These are phyloP conservation scores for Lotmaria passim DNA, from an alignment of 208 protist genomes.

Conservation along the genomic window DNA sequence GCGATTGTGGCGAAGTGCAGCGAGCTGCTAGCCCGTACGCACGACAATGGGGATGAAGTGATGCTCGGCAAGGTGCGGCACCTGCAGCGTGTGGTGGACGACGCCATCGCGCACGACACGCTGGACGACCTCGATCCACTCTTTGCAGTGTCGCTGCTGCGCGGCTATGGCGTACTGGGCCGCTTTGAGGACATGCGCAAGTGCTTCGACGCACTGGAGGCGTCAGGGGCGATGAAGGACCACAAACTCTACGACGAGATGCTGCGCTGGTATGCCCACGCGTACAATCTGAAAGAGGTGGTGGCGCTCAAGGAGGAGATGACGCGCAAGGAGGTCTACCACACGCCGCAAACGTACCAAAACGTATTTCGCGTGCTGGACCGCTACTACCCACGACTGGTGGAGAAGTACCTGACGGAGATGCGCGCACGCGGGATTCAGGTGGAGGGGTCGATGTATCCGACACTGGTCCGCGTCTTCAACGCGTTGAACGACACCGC, in stretches of 20 bases:
- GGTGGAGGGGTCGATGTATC: slow-evolving; percentile 84
- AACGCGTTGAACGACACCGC: slow-evolving; percentile 62
- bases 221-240: slow-evolving; percentile 57
- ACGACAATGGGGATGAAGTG: slow-evolving; percentile 65
- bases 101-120: slow-evolving; percentile 59
- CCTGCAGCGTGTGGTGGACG: slow-evolving; percentile 65
- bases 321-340: slow-evolving; percentile 72
- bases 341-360: slow-evolving; percentile 82
- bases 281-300: slow-evolving; percentile 88
- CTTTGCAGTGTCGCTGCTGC: slow-evolving; percentile 72
- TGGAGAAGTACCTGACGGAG: slow-evolving; percentile 87
- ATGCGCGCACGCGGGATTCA: slow-evolving; percentile 79
- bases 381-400: slow-evolving; percentile 88
- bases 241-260: slow-evolving; percentile 90
- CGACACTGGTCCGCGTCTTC: slow-evolving; percentile 88
- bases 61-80: slow-evolving; percentile 85
- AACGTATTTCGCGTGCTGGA: slow-evolving; percentile 88
- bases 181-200: slow-evolving; percentile 79
- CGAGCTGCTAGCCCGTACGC: slow-evolving; percentile 61
- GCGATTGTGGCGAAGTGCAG: slow-evolving; percentile 79
- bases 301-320: slow-evolving; percentile 91
- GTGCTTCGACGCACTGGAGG: slow-evolving; percentile 66
- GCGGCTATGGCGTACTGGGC: slow-evolving; percentile 83
- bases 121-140: slow-evolving; percentile 71
- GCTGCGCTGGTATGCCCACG: slow-evolving; percentile 86